Evolutionary conservation across 2,329 filamentous ascomycete species (phyloP), one percentile per base, ranked within the genome.

Genomic region (Aspergillus brunneoviolaceus): DNA sequence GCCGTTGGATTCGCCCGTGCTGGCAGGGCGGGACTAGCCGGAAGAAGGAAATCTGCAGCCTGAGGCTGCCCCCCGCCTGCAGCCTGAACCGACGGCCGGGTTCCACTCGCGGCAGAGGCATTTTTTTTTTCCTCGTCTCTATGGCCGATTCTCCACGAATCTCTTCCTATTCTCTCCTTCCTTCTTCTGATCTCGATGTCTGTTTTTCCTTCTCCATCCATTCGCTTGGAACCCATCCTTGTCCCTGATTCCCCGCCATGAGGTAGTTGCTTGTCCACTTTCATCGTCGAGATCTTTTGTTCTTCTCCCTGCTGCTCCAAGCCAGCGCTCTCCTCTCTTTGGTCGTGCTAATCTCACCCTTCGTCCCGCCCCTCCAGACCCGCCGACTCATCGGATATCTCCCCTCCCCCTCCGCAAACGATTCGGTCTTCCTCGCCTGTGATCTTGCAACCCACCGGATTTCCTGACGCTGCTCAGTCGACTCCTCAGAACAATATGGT

Each of bases 401-500:
- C 63, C 63, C 60, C 51, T 59, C 70, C 63, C 61, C 69, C 68
- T 63, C 67, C 64, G 62, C 63, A 57, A 64, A 58, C 63, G 60
- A 58, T 65, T 54, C 63, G 61, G 51, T 50, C 62, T 51, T 58
- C 57, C 49, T 53, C 60, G 53, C 56, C 59, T 53, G 31, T 64
- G 49, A 58, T 63, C 51, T 60, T 66, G 27, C 59, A 49, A 56
- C 62, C 58, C 51, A 58, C 58, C 59, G 52, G 56, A 48, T 61
- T 65, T 57, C 57, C 62, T 47, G 62, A 65, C 50, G 31, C 58
- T 42, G 51, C 51, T 62, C 51, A 35, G 53, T 56, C 49, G 57
- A 53, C 60, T 56, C 42, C 61, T 21, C 56, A 61, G 55, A 58
- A 63, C 63, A 74, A 54, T 2, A 96, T 97, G 92, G 93, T 97